These are phyloP conservation scores for Aspergillus pseudoviridinutans DNA, from an alignment of 2,329 filamentous ascomycete genomes.

Conservation along the genomic window DNA sequence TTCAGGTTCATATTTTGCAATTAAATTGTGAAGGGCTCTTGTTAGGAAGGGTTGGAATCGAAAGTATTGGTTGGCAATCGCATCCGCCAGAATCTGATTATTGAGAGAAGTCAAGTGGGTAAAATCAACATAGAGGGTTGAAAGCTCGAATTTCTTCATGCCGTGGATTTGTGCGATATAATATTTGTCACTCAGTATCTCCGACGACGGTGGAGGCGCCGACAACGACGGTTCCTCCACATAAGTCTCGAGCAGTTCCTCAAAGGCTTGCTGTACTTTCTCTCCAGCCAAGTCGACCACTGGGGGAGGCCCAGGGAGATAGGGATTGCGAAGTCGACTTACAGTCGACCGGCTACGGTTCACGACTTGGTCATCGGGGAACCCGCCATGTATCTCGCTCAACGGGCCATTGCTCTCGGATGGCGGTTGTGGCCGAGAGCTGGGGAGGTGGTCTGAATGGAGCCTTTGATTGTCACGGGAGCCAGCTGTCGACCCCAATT, in stretches of 20 bases:
- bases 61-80: constrained; percentile 87
- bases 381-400: constrained; percentile 56
- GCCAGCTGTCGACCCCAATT: constrained; percentile 34
- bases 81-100: constrained; percentile 77
- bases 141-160: constrained; percentile 57
- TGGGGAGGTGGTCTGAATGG: constrained; percentile 43
- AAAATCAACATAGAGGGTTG: constrained; percentile 64
- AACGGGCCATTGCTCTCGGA: constrained; percentile 49
- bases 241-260: constrained; percentile 60
- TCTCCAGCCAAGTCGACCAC: constrained; percentile 60
- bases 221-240: constrained; percentile 55
- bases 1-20: constrained; percentile 87
- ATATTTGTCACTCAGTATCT: constrained; percentile 58
- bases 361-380: constrained; percentile 60
- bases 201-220: constrained; percentile 50
- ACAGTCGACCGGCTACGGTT: constrained; percentile 49
- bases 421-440: constrained; percentile 52
- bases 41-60: constrained; percentile 91
- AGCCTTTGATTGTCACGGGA: constrained; percentile 26
- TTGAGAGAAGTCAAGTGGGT: constrained; percentile 75
- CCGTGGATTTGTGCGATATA: constrained; percentile 65
- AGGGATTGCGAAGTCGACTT: constrained; percentile 47
- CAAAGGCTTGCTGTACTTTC: constrained; percentile 59
- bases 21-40: constrained; percentile 83
- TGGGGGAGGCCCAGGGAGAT: constrained; percentile 51